Conservation (phyloP, 2,329 filamentous ascomycete genomes). For the Cordyceps tenuipes region DNA sequence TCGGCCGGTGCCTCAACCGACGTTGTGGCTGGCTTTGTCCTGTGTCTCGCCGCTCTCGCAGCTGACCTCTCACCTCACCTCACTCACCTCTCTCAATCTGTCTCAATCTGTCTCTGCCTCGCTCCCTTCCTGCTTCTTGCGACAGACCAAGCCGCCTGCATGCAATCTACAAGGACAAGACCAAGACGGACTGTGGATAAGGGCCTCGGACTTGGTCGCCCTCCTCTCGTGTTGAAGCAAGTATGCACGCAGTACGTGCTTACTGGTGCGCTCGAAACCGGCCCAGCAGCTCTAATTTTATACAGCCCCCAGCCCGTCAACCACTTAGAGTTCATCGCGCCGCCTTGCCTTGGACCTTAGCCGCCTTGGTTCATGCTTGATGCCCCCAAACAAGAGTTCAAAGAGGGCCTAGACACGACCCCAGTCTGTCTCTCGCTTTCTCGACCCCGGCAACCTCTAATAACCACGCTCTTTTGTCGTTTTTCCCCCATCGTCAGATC, state of each 20-base stretch:
- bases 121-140: not conserved
- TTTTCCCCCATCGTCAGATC: conserved; percentile 5
- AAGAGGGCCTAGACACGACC: conserved; percentile 22
- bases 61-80: not conserved
- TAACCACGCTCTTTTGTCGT: not conserved
- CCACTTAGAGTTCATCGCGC: conserved; percentile 35
- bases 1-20: conserved; percentile 3
- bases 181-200: not conserved
- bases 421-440: not conserved
- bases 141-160: not conserved
- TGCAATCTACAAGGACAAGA: not conserved
- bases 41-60: conserved; percentile 2
- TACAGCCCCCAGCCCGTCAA: conserved; percentile 27
- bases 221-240: not conserved
- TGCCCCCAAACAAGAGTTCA: not conserved
- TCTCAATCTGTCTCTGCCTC: too few relatives aligned
- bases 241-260: not conserved
- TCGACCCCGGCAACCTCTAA: conserved; percentile 3
- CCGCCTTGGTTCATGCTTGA: conserved; percentile 26
- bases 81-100: too few relatives aligned
- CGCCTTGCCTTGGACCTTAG: conserved; percentile 27
- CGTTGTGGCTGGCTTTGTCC: not conserved
- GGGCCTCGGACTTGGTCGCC: not conserved
- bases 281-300: conserved; percentile 33
- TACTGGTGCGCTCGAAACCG: not conserved